Conservation (phyloP, 345 rosid species). For the Heritiera littoralis region DNA sequence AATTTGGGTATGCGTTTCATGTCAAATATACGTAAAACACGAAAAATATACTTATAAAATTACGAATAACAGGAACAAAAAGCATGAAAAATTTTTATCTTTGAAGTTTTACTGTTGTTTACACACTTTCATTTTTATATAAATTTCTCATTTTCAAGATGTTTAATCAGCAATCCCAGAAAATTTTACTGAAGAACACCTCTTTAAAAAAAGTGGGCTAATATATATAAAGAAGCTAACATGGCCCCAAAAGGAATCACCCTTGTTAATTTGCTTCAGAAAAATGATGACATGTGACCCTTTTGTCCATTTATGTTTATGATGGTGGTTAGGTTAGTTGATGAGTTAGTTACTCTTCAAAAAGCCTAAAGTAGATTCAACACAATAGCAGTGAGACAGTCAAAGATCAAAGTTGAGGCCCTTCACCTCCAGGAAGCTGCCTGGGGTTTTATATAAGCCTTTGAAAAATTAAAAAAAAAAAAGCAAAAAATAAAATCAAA, state of each 20-base stretch:
- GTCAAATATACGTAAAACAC: too few species aligned
- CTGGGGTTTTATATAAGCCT: not conserved
- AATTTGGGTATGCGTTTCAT: too few species aligned
- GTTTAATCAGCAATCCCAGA: too few species aligned
- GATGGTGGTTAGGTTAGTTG: slow-evolving; percentile 19
- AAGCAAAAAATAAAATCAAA: not conserved
- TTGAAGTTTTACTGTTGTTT: too few species aligned
- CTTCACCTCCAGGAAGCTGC: too few species aligned
- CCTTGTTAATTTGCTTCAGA: not conserved
- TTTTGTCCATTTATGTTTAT: not conserved
- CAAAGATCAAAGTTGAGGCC: not conserved
- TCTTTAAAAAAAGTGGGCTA: too few species aligned
- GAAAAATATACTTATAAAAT: too few species aligned
- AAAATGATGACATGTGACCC: slow-evolving; percentile 1
- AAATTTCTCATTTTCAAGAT: too few species aligned
- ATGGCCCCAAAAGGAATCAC: not conserved
- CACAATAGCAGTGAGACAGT: not conserved
- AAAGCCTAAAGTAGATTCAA: slow-evolving; percentile 9
- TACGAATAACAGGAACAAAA: too few species aligned
- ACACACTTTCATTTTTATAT: too few species aligned
- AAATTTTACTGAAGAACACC: too few species aligned
- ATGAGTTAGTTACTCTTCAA: slow-evolving; percentile 14
- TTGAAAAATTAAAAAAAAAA: not conserved
- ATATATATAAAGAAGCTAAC: not conserved
- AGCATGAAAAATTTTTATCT: too few species aligned